Evolutionary conservation across 1,139 yeast species (phyloP).

Genomic region (Blastobotrys ciferrii): DNA sequence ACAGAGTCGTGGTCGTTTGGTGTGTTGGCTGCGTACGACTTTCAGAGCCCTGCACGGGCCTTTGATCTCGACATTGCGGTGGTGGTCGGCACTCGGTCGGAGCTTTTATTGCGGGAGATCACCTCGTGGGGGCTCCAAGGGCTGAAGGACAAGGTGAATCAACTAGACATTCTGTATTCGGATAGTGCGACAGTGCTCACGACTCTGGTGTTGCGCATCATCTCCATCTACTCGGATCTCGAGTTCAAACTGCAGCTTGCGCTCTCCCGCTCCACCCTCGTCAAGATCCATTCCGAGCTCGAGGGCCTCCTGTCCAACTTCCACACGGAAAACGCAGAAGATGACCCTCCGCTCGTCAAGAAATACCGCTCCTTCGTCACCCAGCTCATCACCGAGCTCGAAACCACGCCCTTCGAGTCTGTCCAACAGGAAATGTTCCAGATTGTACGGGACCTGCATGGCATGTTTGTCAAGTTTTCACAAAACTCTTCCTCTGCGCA

Average conservation of each 20-base stretch:
- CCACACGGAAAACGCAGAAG: constrained; percentile 7
- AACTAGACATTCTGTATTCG: constrained; percentile 20
- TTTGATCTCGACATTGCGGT: constrained; percentile 37
- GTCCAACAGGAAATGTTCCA: constrained; percentile 39
- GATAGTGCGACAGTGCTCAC: constrained; percentile 38
- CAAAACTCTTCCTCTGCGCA: constrained; percentile 9
- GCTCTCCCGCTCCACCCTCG: constrained; percentile 36
- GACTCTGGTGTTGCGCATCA: constrained; percentile 35
- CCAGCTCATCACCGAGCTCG: constrained; percentile 35
- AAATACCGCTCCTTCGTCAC: constrained; percentile 36
- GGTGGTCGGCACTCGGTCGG: constrained; percentile 33
- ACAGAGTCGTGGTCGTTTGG: constrained; percentile 34
- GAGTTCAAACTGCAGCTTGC: constrained; percentile 36
- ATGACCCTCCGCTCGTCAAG: constrained; percentile 28
- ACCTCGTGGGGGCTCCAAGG: constrained; percentile 33
- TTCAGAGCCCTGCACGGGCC: constrained; percentile 33
- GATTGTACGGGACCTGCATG: constrained; percentile 36
- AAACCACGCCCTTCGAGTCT: constrained; percentile 33
- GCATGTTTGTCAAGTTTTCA: constrained; percentile 35
- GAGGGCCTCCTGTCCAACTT: constrained; percentile 25
- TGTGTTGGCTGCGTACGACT: constrained; percentile 31
- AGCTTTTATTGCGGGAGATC: constrained; percentile 31
- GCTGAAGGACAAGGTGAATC: constrained; percentile 33
- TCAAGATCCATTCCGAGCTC: constrained; percentile 38
- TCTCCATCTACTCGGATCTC: constrained; percentile 30